phyloP scores from a whole-genome alignment of 2,329 filamentous ascomycete species.

The Fusarium pseudonygamai region DNA sequence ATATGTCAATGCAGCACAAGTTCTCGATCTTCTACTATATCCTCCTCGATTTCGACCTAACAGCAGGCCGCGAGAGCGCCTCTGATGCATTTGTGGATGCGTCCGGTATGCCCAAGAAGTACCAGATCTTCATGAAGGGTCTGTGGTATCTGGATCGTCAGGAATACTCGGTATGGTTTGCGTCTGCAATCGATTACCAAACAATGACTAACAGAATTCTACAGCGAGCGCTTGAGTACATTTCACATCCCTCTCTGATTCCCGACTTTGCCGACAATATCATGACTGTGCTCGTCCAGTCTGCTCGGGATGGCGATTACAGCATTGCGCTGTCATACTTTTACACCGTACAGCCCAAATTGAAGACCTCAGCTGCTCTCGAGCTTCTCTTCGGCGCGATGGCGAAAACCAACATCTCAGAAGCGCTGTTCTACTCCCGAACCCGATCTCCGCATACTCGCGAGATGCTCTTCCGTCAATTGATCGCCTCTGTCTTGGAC shows the following conservation, averaged over 20 bases:
- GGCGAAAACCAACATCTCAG: conserved; percentile 71
- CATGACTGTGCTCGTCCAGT: conserved; percentile 72
- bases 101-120: conserved; percentile 77
- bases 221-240: conserved; percentile 74
- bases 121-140: conserved; percentile 83
- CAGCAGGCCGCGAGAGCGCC: conserved; percentile 59
- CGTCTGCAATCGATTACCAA: neutral
- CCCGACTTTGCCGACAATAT: conserved; percentile 88
- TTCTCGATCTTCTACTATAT: conserved; percentile 86
- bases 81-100: conserved; percentile 67
- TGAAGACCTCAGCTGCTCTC: conserved; percentile 71
- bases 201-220: neutral
- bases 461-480: conserved; percentile 71
- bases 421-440: conserved; percentile 79
- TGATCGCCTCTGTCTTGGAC: conserved; percentile 68
- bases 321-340: conserved; percentile 80
- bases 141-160: conserved; percentile 82
- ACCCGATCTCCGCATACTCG: conserved; percentile 70
- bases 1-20: conserved; percentile 78
- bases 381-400: conserved; percentile 76
- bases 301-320: conserved; percentile 67
- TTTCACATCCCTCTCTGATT: conserved; percentile 81
- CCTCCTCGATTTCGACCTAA: conserved; percentile 75
- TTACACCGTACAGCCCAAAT: conserved; percentile 75
- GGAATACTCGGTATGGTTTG: conserved; percentile 66